Conservation (phyloP, 345 rosid species). For the Cardiospermum halicacabum region DNA sequence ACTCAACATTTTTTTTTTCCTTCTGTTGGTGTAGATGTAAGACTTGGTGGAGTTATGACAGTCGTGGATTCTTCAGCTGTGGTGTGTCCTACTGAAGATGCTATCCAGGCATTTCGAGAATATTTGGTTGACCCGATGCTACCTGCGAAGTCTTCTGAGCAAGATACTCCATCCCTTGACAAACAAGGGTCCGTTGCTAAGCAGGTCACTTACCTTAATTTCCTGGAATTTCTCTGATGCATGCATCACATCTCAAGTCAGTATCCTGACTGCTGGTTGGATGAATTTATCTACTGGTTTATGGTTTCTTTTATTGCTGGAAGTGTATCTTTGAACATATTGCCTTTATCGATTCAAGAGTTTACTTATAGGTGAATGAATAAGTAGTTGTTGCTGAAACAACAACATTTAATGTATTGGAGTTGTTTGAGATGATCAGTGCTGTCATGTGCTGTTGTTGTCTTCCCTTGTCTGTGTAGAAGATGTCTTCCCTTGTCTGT, state of each 20-base stretch:
- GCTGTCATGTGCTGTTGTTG: neutral
- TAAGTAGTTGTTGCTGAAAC: neutral
- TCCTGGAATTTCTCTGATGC: neutral
- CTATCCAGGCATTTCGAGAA: slow-evolving; percentile 47
- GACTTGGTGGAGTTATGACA: slow-evolving; percentile 1
- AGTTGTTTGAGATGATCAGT: neutral
- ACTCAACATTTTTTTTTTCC: neutral
- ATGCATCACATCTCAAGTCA: neutral
- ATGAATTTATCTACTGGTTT: neutral
- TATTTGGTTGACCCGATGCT: slow-evolving; percentile 68
- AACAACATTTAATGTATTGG: neutral
- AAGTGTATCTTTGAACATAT: neutral
- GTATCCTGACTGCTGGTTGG: neutral
- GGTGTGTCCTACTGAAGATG: slow-evolving; percentile 65
- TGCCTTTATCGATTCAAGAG: neutral
- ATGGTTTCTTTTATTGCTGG: neutral
- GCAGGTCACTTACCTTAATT: slow-evolving; percentile 43
- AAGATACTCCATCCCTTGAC: slow-evolving; percentile 29
- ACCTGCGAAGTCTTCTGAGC: slow-evolving; percentile 34
- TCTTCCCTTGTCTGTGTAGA: neutral
- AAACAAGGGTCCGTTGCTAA: slow-evolving; percentile 51
- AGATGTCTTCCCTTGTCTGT: neutral
- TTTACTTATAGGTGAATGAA: neutral
- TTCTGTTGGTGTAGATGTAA: neutral
- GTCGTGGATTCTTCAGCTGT: slow-evolving; percentile 27